Conservation (phyloP, 208 protist genomes). For the Trypanosomatidae sp. region DNA sequence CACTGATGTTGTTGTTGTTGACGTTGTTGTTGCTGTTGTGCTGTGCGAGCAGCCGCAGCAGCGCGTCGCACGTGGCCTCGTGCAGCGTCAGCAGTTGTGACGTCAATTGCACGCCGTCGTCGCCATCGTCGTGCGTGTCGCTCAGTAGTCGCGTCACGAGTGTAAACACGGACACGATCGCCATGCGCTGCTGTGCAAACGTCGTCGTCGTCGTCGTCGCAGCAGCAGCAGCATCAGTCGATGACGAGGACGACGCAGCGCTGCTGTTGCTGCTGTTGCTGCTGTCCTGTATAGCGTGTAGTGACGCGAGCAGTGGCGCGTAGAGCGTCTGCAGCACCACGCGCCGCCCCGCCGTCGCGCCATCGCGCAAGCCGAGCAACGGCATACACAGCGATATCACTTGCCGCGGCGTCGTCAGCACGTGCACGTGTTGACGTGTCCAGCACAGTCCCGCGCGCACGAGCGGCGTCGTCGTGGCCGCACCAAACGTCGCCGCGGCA, state of each 20-base stretch:
- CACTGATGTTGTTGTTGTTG: too few relatives aligned
- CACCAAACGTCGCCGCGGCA: constrained; percentile 47
- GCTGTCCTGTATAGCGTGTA: constrained; percentile 3
- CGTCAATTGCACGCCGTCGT: too few relatives aligned
- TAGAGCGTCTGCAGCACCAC: constrained; percentile 41
- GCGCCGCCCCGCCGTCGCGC: constrained; percentile 16
- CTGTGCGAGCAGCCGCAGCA: too few relatives aligned
- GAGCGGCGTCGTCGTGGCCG: constrained; percentile 26
- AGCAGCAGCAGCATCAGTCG: constrained; percentile 1
- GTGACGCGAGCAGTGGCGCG: constrained; percentile 17
- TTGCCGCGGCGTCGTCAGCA: constrained; percentile 32
- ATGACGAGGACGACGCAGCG: neutral
- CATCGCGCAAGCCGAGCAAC: constrained; percentile 47
- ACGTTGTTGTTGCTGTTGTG: too few relatives aligned
- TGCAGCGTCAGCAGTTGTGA: too few relatives aligned
- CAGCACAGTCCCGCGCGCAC: constrained; percentile 54
- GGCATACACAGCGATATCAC: constrained; percentile 72
- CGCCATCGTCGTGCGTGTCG: too few relatives aligned
- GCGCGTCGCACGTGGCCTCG: too few relatives aligned
- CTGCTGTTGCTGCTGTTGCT: neutral
- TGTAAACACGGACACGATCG: constrained; percentile 40
- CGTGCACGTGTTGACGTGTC: constrained; percentile 14
- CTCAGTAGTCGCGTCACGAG: constrained; percentile 38
- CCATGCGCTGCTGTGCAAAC: constrained; percentile 19
- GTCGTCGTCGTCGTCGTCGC: neutral